Evolutionary conservation across 2,329 filamentous ascomycete genomes (phyloP).

Genomic region (Pseudogymnoascus sp.): DNA sequence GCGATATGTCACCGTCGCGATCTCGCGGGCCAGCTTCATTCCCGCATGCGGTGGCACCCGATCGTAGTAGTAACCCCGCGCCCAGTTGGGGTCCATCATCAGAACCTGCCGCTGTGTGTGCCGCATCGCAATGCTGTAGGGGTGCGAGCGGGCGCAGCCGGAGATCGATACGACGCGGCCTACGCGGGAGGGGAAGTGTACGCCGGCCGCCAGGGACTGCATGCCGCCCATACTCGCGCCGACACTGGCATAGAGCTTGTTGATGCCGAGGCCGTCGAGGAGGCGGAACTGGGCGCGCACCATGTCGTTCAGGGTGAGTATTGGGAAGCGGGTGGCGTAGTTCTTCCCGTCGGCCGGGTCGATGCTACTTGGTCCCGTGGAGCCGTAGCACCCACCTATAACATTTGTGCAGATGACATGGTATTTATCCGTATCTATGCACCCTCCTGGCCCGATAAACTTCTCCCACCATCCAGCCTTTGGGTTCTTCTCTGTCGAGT

Average conservation of each 20-base stretch:
- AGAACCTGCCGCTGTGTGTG: conserved; percentile 95
- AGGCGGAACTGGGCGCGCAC: conserved; percentile 89
- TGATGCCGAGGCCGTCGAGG: conserved; percentile 68
- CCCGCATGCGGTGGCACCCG: conserved; percentile 83
- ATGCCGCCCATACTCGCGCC: conserved; percentile 98
- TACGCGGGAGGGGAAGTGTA: conserved; percentile 74
- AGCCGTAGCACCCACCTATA: conserved; percentile 90
- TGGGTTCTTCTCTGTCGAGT: conserved; percentile 77
- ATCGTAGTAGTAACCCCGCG: conserved; percentile 87
- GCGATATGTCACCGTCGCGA: conserved; percentile 94
- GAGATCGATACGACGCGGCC: conserved; percentile 80
- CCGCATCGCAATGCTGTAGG: conserved; percentile 97
- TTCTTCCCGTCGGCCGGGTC: conserved; percentile 81
- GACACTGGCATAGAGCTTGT: conserved; percentile 80
- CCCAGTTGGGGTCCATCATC: conserved; percentile 99
- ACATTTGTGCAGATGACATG: conserved; percentile 96
- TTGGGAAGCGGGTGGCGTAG: conserved; percentile 92
- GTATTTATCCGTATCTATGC: conserved; percentile 85
- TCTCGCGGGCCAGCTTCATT: conserved; percentile 96
- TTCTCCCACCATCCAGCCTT: conserved; percentile 98
- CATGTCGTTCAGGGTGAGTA: conserved; percentile 96
- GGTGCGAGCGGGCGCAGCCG: conserved; percentile 88
- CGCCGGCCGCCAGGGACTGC: conserved; percentile 84
- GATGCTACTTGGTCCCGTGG: conserved; percentile 79
- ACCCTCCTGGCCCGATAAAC: conserved; percentile 82